Base-by-base conservation (phyloP, 208 protist genomes). In the Leptomonas pyrrhocoris region DNA sequence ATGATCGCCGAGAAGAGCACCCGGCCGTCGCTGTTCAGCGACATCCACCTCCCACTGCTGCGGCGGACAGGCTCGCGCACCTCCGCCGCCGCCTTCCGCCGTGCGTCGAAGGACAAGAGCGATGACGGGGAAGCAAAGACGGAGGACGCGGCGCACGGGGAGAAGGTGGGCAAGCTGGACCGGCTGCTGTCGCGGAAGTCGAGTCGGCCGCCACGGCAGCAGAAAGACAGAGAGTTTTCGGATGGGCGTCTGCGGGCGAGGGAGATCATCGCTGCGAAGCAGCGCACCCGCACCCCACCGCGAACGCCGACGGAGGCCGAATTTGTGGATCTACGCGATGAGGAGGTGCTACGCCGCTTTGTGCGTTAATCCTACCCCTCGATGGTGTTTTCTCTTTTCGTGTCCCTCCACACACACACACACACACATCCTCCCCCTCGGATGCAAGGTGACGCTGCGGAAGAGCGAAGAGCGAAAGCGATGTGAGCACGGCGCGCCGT, bases 311-410 rank as follows among this genome's bases (percentile, higher is more conserved):
- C 55, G 13, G 73, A 82, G 12, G 56, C 74, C 19, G 72, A 84
- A 6, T 79, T 89, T 45, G 65, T 84, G 31, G 74, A 84, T 42
- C 53, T 89, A 8, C 30, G 45, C 53, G 66, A 73, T 43, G 59
- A 43, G 21, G 54, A 50, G 21, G 60, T 38, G 25, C 34, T 64
- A 19, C 15, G 54, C 4, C 27, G 28, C 8, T 65, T 62, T 50
- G 2, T 63, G 19, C 51, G 40, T 46, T 71, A 54, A 19, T 18
- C 48, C 59, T 46, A 13, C 49, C 49, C 6, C 23, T 7, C 6
- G 5, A 57, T 15, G 4, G 2, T 30, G 19, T 40, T 40, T 6
- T n/a, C 18, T 54, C 8, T 54, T 54, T 54, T 21, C 45, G 8
- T 21, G 6, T 49, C n/a, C 4, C 45, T 49, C 18, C 38, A 42